These are phyloP conservation scores for Epichloe festucae DNA, from an alignment of 2,329 filamentous ascomycete genomes.

Conservation along the genomic window DNA sequence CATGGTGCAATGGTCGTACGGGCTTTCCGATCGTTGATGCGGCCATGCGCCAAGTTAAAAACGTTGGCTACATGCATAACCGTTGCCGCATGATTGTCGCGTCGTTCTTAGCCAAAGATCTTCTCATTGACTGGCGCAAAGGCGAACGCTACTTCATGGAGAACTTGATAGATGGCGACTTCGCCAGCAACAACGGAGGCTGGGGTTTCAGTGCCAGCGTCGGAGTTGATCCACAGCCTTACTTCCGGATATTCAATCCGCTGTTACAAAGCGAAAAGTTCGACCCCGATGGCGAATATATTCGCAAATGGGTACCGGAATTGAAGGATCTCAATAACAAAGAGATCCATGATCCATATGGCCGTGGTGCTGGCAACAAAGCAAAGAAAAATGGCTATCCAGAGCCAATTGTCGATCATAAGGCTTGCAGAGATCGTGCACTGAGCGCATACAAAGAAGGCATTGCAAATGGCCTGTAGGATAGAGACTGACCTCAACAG, in stretches of 20 bases:
- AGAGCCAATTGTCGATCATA: constrained; percentile 61
- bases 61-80: constrained; percentile 71
- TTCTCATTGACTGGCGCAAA: constrained; percentile 71
- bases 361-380: constrained; percentile 41
- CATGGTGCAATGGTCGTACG: constrained; percentile 63
- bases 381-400: constrained; percentile 63
- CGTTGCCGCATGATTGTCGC: constrained; percentile 74
- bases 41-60: constrained; percentile 64
- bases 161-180: constrained; percentile 64
- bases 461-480: constrained; percentile 17
- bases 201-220: constrained; percentile 48
- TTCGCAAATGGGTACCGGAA: constrained; percentile 72
- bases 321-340: constrained; percentile 49
- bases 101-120: constrained; percentile 67
- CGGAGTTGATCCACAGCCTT: constrained; percentile 76
- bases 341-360: constrained; percentile 72
- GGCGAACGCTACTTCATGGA: constrained; percentile 79
- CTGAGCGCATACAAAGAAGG: constrained; percentile 55
- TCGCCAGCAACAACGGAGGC: constrained; percentile 61
- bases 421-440: constrained; percentile 51
- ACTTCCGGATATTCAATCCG: constrained; percentile 85
- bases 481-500: not conserved
- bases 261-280: constrained; percentile 77
- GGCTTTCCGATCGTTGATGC: constrained; percentile 79
- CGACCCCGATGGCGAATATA: constrained; percentile 65